Evolutionary conservation across 129 eudicot genomes (phyloP).

Genomic region (Saussurea involucrata): DNA sequence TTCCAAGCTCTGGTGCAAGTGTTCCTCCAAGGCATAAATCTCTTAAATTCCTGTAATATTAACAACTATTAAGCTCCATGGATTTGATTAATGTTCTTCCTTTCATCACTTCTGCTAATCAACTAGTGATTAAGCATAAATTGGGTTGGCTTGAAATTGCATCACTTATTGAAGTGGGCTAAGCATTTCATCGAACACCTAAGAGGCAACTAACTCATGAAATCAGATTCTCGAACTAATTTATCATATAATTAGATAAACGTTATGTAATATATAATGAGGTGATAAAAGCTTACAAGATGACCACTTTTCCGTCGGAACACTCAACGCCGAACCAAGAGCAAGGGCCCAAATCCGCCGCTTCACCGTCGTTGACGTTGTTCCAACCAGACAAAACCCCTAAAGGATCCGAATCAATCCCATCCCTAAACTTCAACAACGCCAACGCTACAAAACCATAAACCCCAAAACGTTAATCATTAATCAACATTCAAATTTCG

Average conservation of each 20-base stretch:
- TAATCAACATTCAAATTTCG: background rate
- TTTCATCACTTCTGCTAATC: background rate
- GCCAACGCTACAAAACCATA: constrained; percentile 46
- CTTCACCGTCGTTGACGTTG: constrained; percentile 4
- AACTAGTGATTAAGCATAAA: background rate
- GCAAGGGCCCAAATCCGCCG: constrained; percentile 42
- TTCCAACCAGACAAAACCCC: constrained; percentile 56
- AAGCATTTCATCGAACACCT: background rate
- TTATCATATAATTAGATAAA: background rate
- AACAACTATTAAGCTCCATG: background rate
- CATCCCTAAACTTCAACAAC: constrained; percentile 56
- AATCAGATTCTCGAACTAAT: background rate
- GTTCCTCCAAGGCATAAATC: constrained; percentile 73
- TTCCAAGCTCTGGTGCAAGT: constrained; percentile 59
- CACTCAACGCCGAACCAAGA: constrained; percentile 72
- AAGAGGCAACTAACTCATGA: background rate
- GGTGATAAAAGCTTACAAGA: constrained; percentile 39
- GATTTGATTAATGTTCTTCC: background rate
- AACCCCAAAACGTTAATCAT: background rate
- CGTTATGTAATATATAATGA: background rate
- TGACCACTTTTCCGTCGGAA: constrained; percentile 47
- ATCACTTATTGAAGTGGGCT: background rate
- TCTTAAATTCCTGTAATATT: constrained; percentile 42
- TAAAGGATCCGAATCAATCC: constrained; percentile 53
- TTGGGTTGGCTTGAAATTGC: background rate